Evolutionary conservation across 805 yeast genomes (phyloP).

Genomic region (Saccharomycodes ludwigii): DNA sequence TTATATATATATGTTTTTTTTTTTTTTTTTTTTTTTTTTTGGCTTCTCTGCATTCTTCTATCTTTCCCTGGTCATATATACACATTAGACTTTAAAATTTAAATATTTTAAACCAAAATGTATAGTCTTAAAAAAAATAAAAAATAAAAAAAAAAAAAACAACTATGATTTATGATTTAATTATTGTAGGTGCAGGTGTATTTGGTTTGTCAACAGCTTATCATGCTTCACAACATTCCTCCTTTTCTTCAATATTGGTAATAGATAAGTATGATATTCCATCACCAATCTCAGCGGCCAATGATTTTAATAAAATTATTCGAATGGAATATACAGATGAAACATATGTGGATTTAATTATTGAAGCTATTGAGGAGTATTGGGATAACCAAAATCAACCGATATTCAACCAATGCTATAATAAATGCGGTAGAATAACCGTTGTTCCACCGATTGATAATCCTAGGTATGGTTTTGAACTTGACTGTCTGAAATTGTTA

Average conservation of each 20-base stretch:
- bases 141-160: not conserved
- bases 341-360: slow-evolving; percentile 29
- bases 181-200: slow-evolving; percentile 30
- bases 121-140: not conserved
- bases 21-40: not conserved
- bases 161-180: slow-evolving; percentile 9
- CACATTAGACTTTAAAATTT: no score
- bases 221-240: slow-evolving; percentile 25
- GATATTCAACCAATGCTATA: slow-evolving; percentile 23
- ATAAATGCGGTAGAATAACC: slow-evolving; percentile 29
- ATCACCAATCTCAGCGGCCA: slow-evolving; percentile 34
- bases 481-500: slow-evolving; percentile 25
- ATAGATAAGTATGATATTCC: slow-evolving; percentile 32
- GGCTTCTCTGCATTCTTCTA: no score
- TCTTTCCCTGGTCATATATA: no score
- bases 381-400: slow-evolving; percentile 31
- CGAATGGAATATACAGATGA: slow-evolving; percentile 34
- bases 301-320: slow-evolving; percentile 37
- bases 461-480: slow-evolving; percentile 27
- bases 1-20: not conserved
- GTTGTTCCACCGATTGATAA: slow-evolving; percentile 25
- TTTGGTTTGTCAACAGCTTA: slow-evolving; percentile 36
- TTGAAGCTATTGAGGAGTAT: slow-evolving; percentile 31
- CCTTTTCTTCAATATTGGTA: slow-evolving; percentile 23
- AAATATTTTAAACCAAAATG: no score